Percentiles rank a stretch among this genome's conserved stretches.
phyloP scores from a whole-genome alignment of 2,329 filamentous ascomycete genomes.

The Aspergillus versicolor region DNA sequence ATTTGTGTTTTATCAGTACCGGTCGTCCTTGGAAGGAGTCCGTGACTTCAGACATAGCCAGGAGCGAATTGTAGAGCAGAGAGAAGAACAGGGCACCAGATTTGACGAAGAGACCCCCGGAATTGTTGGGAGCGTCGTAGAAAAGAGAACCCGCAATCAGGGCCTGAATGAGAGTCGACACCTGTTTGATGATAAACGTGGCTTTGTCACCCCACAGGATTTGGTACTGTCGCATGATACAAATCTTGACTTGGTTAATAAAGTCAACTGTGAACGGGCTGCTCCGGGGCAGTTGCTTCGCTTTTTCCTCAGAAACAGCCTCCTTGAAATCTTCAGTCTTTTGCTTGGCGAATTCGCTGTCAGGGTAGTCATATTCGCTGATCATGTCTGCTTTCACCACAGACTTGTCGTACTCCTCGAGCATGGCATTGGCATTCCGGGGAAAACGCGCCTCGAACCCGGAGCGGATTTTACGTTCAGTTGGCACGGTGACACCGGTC shows the following conservation, averaged over 20 bases:
- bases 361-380: conserved; percentile 58
- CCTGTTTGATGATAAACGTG: conserved; percentile 63
- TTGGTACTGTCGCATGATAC: conserved; percentile 62
- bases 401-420: conserved; percentile 53
- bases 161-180: conserved; percentile 58
- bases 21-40: conserved; percentile 62
- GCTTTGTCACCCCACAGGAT: conserved; percentile 65
- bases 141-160: conserved; percentile 67
- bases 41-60: conserved; percentile 67
- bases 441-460: conserved; percentile 48
- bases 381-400: conserved; percentile 52
- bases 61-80: conserved; percentile 58
- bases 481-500: conserved; percentile 62
- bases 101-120: conserved; percentile 63
- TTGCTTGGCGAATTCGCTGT: conserved; percentile 48
- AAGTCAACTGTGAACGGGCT: conserved; percentile 61
- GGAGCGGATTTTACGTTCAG: conserved; percentile 45
- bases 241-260: conserved; percentile 55
- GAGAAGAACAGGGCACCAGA: conserved; percentile 65
- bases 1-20: conserved; percentile 59
- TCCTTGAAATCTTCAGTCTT: conserved; percentile 56
- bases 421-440: conserved; percentile 45
- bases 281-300: conserved; percentile 52
- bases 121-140: conserved; percentile 60
- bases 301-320: conserved; percentile 55